A percentile compares a stretch with the other conserved stretches of the same genome.
Conservation (phyloP, 352 stramenopile genomes). For the Phytopythium chamaehyphon region DNA sequence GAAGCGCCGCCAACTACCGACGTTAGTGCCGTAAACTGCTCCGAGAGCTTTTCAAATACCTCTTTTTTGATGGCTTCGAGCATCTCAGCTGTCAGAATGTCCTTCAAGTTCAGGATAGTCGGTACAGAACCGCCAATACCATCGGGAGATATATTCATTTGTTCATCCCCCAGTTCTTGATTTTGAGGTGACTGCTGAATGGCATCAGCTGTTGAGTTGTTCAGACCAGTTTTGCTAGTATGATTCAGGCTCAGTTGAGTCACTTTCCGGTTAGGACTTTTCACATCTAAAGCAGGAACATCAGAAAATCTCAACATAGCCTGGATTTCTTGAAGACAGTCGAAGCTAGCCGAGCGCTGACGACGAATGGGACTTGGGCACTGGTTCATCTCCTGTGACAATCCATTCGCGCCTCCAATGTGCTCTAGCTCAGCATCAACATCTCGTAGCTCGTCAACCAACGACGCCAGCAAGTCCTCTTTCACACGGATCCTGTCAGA, state of each 20-base stretch:
- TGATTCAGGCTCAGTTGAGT: too few relatives aligned
- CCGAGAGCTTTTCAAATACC: slow-evolving; percentile 48
- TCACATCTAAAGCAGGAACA: not conserved
- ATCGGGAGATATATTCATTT: not conserved
- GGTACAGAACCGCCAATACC: not conserved
- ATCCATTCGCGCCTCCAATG: slow-evolving; percentile 26
- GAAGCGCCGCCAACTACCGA: not conserved
- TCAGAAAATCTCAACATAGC: slow-evolving; percentile 6
- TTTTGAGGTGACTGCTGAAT: too few relatives aligned
- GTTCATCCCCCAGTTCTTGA: too few relatives aligned
- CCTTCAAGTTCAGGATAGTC: slow-evolving; percentile 42
- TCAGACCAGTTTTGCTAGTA: too few relatives aligned
- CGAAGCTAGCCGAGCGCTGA: slow-evolving; percentile 17
- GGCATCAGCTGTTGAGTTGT: too few relatives aligned
- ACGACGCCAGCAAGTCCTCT: slow-evolving; percentile 36
- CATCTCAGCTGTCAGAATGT: slow-evolving; percentile 42
- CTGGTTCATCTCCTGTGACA: too few relatives aligned
- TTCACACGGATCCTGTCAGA: slow-evolving; percentile 48
- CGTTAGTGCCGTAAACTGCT: slow-evolving; percentile 21
- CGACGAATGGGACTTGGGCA: not conserved
- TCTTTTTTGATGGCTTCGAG: slow-evolving; percentile 61
- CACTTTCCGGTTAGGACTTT: not conserved
- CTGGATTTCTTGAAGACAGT: slow-evolving; percentile 15
- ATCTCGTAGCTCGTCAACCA: slow-evolving; percentile 56
- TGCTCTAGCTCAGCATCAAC: slow-evolving; percentile 52